These are phyloP conservation scores for Psidium guajava DNA, from an alignment of 345 rosid species.

Conservation along the genomic window DNA sequence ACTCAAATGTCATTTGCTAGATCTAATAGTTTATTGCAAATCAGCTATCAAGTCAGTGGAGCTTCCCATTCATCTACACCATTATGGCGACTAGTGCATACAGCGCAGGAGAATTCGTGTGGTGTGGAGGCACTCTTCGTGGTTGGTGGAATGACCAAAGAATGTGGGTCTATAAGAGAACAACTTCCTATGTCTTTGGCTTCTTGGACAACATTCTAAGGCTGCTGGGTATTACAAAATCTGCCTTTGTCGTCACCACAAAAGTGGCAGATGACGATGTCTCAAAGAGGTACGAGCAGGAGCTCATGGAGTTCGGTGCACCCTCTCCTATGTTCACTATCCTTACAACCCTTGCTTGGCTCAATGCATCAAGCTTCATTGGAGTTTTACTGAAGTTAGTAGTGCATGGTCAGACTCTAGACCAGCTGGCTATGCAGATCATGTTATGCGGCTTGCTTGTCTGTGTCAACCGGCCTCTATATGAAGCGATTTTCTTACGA, in stretches of 20 bases:
- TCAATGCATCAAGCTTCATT: constrained; percentile 19
- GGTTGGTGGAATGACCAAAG: constrained; percentile 40
- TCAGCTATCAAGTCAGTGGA: constrained; percentile 27
- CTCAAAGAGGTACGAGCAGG: constrained; percentile 7
- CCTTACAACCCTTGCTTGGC: constrained; percentile 27
- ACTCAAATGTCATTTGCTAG: background rate
- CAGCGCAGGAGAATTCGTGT: constrained; percentile 14
- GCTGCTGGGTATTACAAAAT: constrained; percentile 11
- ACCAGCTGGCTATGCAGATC: constrained; percentile 16
- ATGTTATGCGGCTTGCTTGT: constrained; percentile 20
- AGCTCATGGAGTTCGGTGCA: constrained; percentile 28
- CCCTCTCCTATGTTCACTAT: constrained; percentile 30
- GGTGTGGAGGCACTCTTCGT: constrained; percentile 16
- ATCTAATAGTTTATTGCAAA: background rate
- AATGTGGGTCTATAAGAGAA: constrained; percentile 30
- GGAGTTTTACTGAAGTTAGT: constrained; percentile 8
- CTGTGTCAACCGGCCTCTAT: constrained; percentile 23
- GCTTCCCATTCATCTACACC: constrained; percentile 19
- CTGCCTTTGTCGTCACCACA: constrained; percentile 22
- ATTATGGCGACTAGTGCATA: constrained; percentile 9
- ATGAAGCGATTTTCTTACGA: constrained; percentile 19
- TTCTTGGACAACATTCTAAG: constrained; percentile 16
- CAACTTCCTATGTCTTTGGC: constrained; percentile 27
- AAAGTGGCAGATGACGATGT: constrained; percentile 27
- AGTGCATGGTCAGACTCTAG: background rate